Evolutionary conservation across 371 early-diverging fungal species (phyloP), one percentile per base, ranked within the genome.

Genomic region (Mortierella sp.): DNA sequence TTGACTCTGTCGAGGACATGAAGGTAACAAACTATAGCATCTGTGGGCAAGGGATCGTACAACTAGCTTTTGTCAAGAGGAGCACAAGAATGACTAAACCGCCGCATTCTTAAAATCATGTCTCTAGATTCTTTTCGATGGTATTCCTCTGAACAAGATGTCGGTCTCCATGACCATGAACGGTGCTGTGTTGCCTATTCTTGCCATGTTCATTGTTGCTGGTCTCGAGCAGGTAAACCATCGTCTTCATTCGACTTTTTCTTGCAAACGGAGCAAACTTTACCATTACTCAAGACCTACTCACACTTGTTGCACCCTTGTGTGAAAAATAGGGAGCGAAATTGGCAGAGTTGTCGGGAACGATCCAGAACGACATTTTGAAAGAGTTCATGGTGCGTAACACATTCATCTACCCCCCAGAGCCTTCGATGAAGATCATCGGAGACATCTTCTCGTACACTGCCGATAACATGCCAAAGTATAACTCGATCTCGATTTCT

Each of bases 331-430:
- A 51, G 89, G 97, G 97, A 21, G 94, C 95, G 12, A 89, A 91
- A 80, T 88, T 94, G 71, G 90, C 90, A 63, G 95, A 96, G 80
- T 92, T 97, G 74, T 89, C 95, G 4, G 97, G 97, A 38, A 97
- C 97, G 4, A 94, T 97, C 76, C 96, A 97, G 84, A 97, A 97
- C 87, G 97, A 97, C 82, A 97, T 97, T 81, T 88, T 97, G 72
- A 97, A 97, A 84, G 97, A 97, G 86, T 97, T 97, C 80, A 97
- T 96, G 97, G 97, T 97, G 77, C 91, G 97, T 75, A 97, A 97
- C 88, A 96, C 96, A 1, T 97, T 96, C 88, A 96, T 97, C 78
- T 97, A 96, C 79, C 97, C 97, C 21, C 96, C 96, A 1, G 92
- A 93, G 76, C 95, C 95, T 12, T 95, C 95, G 29, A 97, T 97